Evolutionary conservation across 768 basidiomycete genomes (phyloP), one percentile per base, ranked within the genome.

Genomic region (Suillus lakei): DNA sequence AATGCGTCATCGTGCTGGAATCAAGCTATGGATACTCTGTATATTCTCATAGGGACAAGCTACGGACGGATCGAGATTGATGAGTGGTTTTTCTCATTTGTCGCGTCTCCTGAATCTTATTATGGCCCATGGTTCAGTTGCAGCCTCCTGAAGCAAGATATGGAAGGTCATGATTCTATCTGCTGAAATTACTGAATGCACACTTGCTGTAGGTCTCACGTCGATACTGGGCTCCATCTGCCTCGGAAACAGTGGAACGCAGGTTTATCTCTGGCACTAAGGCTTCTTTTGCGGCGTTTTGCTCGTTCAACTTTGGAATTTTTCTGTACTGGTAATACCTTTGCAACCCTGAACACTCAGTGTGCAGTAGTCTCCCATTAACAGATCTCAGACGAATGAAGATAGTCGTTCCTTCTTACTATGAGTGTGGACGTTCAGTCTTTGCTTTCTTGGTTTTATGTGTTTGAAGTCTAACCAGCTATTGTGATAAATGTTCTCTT

Each of bases 61-160:
- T 98, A 1, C 96, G 98, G 77, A 99, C 97, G 1, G 97, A 98
- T 99, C 73, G 97, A 98, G 76, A 99, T 99, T 67, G 97, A 86
- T 83, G 63, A 43, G 41, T 48, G 12, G 63, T 30, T 73, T 71
- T 23, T 6, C 21, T 55, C 69, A 46, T 21, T 50, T 26, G 48
- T 50, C 9, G 9, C 18, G 51, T 18, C 28, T 53, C 28, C 28
- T 28, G 51, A 26, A 18, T 50, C 55, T 53, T 41, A 62, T 61
- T 60, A 38, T 16, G 36, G 38, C 60, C 48, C 64, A 83, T 82
- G 92, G 9, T 98, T 92, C 84, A 91, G 89, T 70, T 98, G 96
- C 79, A 98, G 98, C 75, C 82, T 98, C n/a, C 86, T 98, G 65
- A 96, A 97, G 80, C 89, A 83, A 73, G 89, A 92, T 66, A 98